A percentile compares a stretch with the other conserved stretches of the same genome.
Evolutionary conservation across 768 basidiomycete genomes (phyloP).

Genomic region (Tremella fuciformis): DNA sequence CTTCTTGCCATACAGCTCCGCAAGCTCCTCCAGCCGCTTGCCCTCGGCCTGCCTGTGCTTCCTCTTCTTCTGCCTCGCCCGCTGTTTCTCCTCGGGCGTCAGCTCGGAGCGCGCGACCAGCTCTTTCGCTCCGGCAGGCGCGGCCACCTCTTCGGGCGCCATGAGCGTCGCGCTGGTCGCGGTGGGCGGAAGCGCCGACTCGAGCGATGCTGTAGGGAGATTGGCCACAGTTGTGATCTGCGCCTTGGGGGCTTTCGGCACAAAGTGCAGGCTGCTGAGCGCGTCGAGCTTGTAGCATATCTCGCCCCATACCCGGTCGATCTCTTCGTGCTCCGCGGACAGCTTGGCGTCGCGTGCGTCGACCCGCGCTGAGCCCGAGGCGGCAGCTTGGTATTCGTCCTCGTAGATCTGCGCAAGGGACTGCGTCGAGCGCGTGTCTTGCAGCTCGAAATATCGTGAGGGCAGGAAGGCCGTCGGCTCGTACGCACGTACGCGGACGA

Average conservation of each 20-base stretch:
- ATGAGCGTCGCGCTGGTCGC: constrained; percentile 73
- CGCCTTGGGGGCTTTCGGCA: constrained; percentile 94
- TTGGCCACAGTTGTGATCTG: constrained; percentile 80
- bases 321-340: constrained; percentile 80
- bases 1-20: constrained; percentile 58
- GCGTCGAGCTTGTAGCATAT: constrained; percentile 88
- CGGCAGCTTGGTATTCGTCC: constrained; percentile 74
- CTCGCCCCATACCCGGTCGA: constrained; percentile 76
- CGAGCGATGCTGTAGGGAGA: constrained; percentile 72
- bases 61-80: constrained; percentile 56
- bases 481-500: constrained; percentile 71
- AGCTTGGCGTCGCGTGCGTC: constrained; percentile 88
- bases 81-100: constrained; percentile 77
- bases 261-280: constrained; percentile 89
- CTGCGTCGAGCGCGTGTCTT: constrained; percentile 80
- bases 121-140: constrained; percentile 56
- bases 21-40: constrained; percentile 66
- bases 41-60: constrained; percentile 62
- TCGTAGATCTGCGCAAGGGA: constrained; percentile 96
- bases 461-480: constrained; percentile 88
- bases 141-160: constrained; percentile 87
- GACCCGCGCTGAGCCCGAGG: constrained; percentile 58
- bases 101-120: constrained; percentile 72
- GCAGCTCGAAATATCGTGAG: constrained; percentile 79
- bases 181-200: constrained; percentile 84